Evolutionary conservation across 73 alveolate species (phyloP), one percentile per base, ranked within the genome.

Genomic region (Paramecium octaurelia): DNA sequence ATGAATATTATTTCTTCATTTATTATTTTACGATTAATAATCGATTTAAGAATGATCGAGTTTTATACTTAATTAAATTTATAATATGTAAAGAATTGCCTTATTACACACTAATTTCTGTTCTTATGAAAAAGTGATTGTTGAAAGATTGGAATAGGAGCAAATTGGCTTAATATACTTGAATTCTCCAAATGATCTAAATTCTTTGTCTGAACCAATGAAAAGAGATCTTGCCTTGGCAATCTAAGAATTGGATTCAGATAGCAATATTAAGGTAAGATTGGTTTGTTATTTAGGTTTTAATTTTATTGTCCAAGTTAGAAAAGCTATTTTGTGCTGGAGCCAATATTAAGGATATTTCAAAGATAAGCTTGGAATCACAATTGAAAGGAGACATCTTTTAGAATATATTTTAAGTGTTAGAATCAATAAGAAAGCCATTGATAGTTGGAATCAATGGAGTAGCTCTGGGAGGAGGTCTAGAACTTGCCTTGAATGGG

Each of bases 391-490:
- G 88, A 24, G 85, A 87, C 70, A 59, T 77, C 20, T 87, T 87
- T 57, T 86, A 86, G 93, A 73, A 46, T 58, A 58, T 59, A 58
- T 69, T 73, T 58, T 57, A 57, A 57, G 93, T 27, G 46, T 40
- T 86, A 57, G 93, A 86, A 29, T 86, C 40, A 4, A 38, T 73
- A 11, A 73, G 46, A 40, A 94, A 96, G 60, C 99, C 99, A 11
- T 94, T 98, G 4, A 98, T 98, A 18, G 97, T 98, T 0, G 96
- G 98, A 11, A 91, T 98, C 29, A 97, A 98, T 87, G 99, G 99
- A 6, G 95, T 95, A 44, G 98, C 99, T 0, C 93, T 98, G 6
- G 99, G 99, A 60, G 99, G 99, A 6, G 99, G 99, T 12, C 92
- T 96, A 20, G 99, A 98, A 92, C 84, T 98, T 14, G 98, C 99